phyloP scores from a whole-genome alignment of 108 stramenopile species.

The Pseudonitzschia pungens region DNA sequence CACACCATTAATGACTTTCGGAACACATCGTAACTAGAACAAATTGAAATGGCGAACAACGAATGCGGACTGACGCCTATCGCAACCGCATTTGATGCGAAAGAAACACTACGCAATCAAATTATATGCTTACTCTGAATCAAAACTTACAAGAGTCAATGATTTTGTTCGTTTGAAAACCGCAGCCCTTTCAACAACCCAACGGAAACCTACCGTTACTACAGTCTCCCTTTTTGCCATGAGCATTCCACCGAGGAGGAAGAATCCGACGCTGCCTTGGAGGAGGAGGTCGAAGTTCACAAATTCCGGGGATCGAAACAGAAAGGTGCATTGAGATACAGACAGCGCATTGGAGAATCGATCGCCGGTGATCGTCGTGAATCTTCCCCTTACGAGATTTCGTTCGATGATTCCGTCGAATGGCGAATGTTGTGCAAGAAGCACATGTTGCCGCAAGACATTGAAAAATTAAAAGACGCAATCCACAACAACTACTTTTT shows the following conservation, averaged over 20 bases:
- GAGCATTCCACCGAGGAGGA: constrained; percentile 68
- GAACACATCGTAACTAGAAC: neutral
- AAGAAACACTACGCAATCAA: neutral
- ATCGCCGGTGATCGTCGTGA: constrained; percentile 95
- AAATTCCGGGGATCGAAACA: constrained; percentile 35
- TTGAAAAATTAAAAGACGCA: constrained; percentile 77
- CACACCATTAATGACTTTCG: constrained; percentile 9
- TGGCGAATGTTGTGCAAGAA: constrained; percentile 91
- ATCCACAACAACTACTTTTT: constrained; percentile 96
- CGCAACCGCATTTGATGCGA: neutral
- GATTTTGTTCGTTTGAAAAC: neutral
- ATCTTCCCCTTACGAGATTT: constrained; percentile 87
- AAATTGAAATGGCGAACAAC: neutral
- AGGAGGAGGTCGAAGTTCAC: constrained; percentile 39
- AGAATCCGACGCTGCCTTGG: constrained; percentile 55
- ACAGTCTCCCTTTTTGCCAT: constrained; percentile 95
- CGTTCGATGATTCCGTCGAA: constrained; percentile 78
- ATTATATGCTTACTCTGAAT: no score
- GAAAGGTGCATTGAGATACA: constrained; percentile 58
- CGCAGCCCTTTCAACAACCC: constrained; percentile 97
- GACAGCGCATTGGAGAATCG: constrained; percentile 88
- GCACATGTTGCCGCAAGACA: constrained; percentile 51
- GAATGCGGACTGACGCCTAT: no score
- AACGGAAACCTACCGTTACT: constrained; percentile 98
- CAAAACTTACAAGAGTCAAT: neutral